Conservation (phyloP, 129 eudicot species). For the Silybum marianum region DNA sequence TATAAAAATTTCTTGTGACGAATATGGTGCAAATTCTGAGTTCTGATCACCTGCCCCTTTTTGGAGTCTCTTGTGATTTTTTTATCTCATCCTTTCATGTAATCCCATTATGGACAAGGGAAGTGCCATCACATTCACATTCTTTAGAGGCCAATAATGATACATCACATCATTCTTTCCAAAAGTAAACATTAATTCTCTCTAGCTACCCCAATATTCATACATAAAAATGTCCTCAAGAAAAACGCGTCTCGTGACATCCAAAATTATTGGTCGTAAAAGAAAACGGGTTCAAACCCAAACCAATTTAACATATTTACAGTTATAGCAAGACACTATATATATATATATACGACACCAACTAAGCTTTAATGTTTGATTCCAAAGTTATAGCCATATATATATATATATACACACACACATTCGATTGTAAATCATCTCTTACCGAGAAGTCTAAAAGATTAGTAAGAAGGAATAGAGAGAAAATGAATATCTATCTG, state of each 20-base stretch:
- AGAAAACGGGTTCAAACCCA: slow-evolving; percentile 1
- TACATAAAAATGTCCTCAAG: slow-evolving; percentile 24
- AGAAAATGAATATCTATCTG: too few relatives aligned
- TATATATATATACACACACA: not conserved
- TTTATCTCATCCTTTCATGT: slow-evolving; percentile 17
- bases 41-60: not conserved
- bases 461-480: too few relatives aligned
- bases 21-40: slow-evolving; percentile 1
- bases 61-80: slow-evolving; percentile 16
- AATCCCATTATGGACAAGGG: slow-evolving; percentile 13
- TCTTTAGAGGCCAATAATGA: slow-evolving; percentile 27
- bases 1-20: not conserved
- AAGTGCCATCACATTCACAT: slow-evolving; percentile 20
- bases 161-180: slow-evolving; percentile 40
- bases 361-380: not conserved
- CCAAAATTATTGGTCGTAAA: slow-evolving; percentile 22
- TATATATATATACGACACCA: not conserved
- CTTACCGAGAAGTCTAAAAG: not conserved
- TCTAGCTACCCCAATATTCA: slow-evolving; percentile 4
- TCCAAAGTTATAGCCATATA: too few relatives aligned
- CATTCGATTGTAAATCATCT: not conserved
- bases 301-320: slow-evolving; percentile 3
- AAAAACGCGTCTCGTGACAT: slow-evolving; percentile 30
- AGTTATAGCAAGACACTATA: slow-evolving; percentile 1
- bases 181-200: slow-evolving; percentile 24